Conservation (phyloP, 1,284 basidiomycete species). For the Ceraceosorus guamensis region DNA sequence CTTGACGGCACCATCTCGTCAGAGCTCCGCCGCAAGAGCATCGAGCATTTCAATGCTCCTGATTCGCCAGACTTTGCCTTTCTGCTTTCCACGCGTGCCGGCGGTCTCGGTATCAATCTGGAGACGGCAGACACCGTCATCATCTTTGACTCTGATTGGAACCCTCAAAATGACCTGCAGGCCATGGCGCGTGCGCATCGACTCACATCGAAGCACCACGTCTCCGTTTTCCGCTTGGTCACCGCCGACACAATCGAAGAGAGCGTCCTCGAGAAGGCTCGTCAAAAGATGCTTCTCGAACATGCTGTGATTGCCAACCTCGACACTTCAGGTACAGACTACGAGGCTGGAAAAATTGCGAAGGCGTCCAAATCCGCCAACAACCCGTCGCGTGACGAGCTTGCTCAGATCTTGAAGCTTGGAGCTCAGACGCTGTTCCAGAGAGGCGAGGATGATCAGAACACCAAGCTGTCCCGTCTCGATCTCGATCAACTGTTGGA, state of each 20-base stretch:
- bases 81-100: slow-evolving; percentile 43
- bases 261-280: slow-evolving; percentile 92
- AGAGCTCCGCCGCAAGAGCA: slow-evolving; percentile 74
- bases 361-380: background rate
- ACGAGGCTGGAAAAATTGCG: slow-evolving; percentile 59
- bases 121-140: slow-evolving; percentile 95
- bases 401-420: slow-evolving; percentile 97
- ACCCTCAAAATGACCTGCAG: slow-evolving; percentile 96
- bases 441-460: slow-evolving; percentile 76
- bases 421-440: slow-evolving; percentile 99
- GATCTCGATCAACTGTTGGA: slow-evolving; percentile 97
- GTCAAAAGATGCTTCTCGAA: slow-evolving; percentile 99
- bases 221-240: slow-evolving; percentile 93
- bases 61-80: slow-evolving; percentile 60
- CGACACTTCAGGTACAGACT: slow-evolving; percentile 95
- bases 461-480: slow-evolving; percentile 96
- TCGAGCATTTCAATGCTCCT: slow-evolving; percentile 69
- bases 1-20: slow-evolving; percentile 69
- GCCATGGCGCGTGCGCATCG: slow-evolving; percentile 86
- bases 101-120: slow-evolving; percentile 48
- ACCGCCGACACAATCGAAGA: slow-evolving; percentile 99
- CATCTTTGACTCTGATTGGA: slow-evolving; percentile 84
- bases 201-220: slow-evolving; percentile 69
- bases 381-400: slow-evolving; percentile 63
- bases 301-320: slow-evolving; percentile 99